Percentiles rank a stretch among this genome's conserved stretches.
These are phyloP conservation scores for Zea mays DNA, from an alignment of 176 grass and related monocot genomes.

Conservation along the genomic window Zm-B73-REFERENCE-NAM-5.0 NC_050099.1:27667501-27668000, in stretches of 20 bases:
- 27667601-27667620: slow-evolving; percentile 8
- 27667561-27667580: slow-evolving; percentile 78
- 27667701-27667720: neutral
- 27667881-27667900: neutral
- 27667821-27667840: neutral
- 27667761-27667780: neutral
- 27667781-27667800: neutral
- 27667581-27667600: slow-evolving; percentile 5
- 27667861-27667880: neutral
- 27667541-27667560: slow-evolving; percentile 81
- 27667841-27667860: neutral
- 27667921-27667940: neutral
- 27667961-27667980: neutral
- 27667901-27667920: neutral
- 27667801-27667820: neutral
- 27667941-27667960: neutral
- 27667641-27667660: neutral
- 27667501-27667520: slow-evolving; percentile 76
- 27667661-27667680: neutral
- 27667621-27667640: neutral
- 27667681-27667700: neutral
- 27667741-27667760: no score
- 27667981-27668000: neutral
- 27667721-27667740: no score
- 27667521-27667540: slow-evolving; percentile 82